These are phyloP conservation scores for Russula griseocarnosa DNA, from an alignment of 768 basidiomycete species.

Conservation along the genomic window DNA sequence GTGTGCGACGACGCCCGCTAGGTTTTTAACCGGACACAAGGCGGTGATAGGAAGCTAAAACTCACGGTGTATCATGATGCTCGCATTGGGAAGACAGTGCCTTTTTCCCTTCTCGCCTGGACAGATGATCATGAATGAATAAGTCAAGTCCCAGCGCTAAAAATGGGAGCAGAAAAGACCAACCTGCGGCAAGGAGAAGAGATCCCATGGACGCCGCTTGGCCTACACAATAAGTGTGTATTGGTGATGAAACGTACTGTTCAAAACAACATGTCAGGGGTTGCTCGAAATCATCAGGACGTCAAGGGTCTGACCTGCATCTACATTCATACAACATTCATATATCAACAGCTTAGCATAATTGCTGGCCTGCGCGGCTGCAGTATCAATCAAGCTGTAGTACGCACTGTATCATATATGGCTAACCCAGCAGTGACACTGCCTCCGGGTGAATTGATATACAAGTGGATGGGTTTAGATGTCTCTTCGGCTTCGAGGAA, in stretches of 20 bases:
- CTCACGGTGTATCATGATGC: constrained; percentile 98
- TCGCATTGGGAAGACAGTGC: constrained; percentile 87
- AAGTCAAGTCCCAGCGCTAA: constrained; percentile 1
- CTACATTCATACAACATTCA: constrained; percentile 13
- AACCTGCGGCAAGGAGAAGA: constrained; percentile 79
- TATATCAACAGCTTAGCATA: not conserved
- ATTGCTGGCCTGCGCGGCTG: no score
- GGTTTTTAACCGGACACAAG: not conserved
- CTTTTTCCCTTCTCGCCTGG: constrained; percentile 81
- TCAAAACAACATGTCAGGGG: not conserved
- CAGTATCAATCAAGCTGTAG: not conserved
- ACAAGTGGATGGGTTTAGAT: constrained; percentile 89
- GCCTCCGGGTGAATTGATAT: constrained; percentile 96
- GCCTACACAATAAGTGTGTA: constrained; percentile 95
- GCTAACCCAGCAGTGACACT: constrained; percentile 94
- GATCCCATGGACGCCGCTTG: constrained; percentile 97
- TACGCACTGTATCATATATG: constrained; percentile 90
- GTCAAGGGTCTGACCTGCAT: constrained; percentile 49
- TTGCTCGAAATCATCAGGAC: not conserved
- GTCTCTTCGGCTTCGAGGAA: constrained; percentile 96
- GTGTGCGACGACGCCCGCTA: not conserved
- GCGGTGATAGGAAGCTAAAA: constrained; percentile 19
- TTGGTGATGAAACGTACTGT: constrained; percentile 85
- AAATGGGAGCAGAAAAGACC: constrained; percentile 22
- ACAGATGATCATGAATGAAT: constrained; percentile 20